A percentile compares a stretch with the other conserved stretches of the same genome.
phyloP scores from a whole-genome alignment of 164 flowering plant genomes.

The Magnolia kwangsiensis region DNA sequence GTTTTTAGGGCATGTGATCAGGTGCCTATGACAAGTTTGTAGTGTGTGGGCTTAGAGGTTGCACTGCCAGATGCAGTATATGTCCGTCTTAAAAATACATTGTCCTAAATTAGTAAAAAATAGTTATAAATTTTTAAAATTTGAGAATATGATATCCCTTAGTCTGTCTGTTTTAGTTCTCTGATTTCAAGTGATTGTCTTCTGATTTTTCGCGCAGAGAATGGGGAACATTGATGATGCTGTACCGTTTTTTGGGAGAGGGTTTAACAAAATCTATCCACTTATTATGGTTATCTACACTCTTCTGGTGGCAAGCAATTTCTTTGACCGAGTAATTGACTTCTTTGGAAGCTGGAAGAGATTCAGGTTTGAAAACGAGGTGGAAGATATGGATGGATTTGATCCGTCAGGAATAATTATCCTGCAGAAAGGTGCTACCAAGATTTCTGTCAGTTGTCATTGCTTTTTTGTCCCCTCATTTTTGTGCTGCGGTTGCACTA shows the following conservation, averaged over 20 bases:
- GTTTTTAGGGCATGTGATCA: no score
- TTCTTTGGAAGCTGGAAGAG: conserved; percentile 93
- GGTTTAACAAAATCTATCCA: conserved; percentile 92
- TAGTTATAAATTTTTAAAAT: no score
- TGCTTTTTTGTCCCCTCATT: no score
- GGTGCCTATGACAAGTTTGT: no score
- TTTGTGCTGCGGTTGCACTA: no score
- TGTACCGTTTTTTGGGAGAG: conserved; percentile 84
- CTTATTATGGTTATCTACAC: conserved; percentile 97
- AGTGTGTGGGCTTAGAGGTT: no score
- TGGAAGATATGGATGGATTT: conserved; percentile 87
- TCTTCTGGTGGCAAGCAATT: conserved; percentile 86
- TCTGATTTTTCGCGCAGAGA: conserved; percentile 52
- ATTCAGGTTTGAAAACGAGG: conserved; percentile 72
- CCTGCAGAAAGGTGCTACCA: conserved; percentile 67
- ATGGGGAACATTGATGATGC: conserved; percentile 91
- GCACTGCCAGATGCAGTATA: no score
- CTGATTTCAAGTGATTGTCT: background rate
- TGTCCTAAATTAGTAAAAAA: no score
- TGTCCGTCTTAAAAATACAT: no score
- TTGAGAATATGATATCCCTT: no score
- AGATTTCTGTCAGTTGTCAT: no score
- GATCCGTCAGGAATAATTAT: conserved; percentile 93
- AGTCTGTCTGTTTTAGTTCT: background rate
- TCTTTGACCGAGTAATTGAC: conserved; percentile 75